Evolutionary conservation across 2,329 filamentous ascomycete species (phyloP).

Genomic region (Ambrosiella xylebori): DNA sequence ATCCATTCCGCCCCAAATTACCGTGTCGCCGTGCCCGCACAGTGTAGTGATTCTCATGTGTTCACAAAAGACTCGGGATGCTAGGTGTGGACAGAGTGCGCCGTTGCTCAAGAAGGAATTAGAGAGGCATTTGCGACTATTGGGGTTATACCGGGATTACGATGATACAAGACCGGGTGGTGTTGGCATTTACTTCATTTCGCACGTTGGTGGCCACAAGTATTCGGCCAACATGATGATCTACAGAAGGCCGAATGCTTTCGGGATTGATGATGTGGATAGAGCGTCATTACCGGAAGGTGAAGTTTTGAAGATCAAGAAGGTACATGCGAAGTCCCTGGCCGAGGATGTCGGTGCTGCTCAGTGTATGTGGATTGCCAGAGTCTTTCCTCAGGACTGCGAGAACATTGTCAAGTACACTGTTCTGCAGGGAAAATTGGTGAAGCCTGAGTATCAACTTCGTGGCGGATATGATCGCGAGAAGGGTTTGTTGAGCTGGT

Average conservation of each 20-base stretch:
- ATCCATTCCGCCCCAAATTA: slow-evolving; percentile 15
- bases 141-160: slow-evolving; percentile 72
- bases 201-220: slow-evolving; percentile 91
- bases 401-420: slow-evolving; percentile 85
- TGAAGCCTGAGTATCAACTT: slow-evolving; percentile 74
- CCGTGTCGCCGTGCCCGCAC: slow-evolving; percentile 51
- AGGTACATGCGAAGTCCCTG: slow-evolving; percentile 20
- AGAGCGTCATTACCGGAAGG: slow-evolving; percentile 15
- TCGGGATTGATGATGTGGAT: slow-evolving; percentile 29
- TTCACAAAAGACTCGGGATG: slow-evolving; percentile 86
- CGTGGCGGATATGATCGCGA: slow-evolving; percentile 78
- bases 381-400: slow-evolving; percentile 73
- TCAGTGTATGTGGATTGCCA: slow-evolving; percentile 85
- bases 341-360: slow-evolving; percentile 41
- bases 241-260: slow-evolving; percentile 51
- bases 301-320: slow-evolving; percentile 18
- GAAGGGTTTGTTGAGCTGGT: slow-evolving; percentile 79
- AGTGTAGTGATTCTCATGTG: slow-evolving; percentile 79
- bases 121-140: slow-evolving; percentile 68
- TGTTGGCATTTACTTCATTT: slow-evolving; percentile 92
- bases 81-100: slow-evolving; percentile 83
- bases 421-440: slow-evolving; percentile 78
- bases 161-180: slow-evolving; percentile 81
- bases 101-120: slow-evolving; percentile 78
- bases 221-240: slow-evolving; percentile 90